Evolutionary conservation across 2,329 filamentous ascomycete species (phyloP).

Genomic region (Penicillium janthinellum): DNA sequence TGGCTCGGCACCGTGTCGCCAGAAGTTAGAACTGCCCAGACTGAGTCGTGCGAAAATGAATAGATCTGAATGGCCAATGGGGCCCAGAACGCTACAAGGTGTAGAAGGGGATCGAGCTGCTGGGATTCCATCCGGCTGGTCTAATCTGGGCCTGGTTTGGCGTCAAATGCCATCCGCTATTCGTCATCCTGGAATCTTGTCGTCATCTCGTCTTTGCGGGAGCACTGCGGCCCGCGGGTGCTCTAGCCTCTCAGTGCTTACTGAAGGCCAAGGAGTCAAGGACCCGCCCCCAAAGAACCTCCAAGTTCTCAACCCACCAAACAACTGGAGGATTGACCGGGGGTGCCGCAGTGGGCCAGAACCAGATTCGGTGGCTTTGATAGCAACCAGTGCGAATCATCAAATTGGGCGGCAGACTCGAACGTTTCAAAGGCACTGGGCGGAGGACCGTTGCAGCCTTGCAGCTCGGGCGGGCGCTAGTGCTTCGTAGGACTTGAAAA

Average conservation of each 20-base stretch:
- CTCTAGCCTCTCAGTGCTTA: not conserved
- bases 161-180: slow-evolving; percentile 2
- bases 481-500: not conserved
- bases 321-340: not conserved
- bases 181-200: not conserved
- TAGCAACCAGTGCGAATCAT: not conserved
- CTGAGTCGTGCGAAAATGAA: not conserved
- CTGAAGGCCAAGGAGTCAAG: not conserved
- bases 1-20: not conserved
- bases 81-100: too few relatives aligned
- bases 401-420: slow-evolving; percentile 1
- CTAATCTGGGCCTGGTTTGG: not conserved
- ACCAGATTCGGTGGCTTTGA: not conserved
- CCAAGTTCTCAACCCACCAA: too few relatives aligned
- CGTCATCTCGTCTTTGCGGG: slow-evolving; percentile 2
- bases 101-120: not conserved
- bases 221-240: not conserved
- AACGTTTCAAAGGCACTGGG: not conserved
- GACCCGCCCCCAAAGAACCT: not conserved
- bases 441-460: not conserved
- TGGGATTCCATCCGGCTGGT: not conserved
- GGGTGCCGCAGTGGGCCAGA: not conserved
- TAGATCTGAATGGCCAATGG: slow-evolving; percentile 4
- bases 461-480: not conserved
- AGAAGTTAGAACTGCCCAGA: not conserved